Base-by-base conservation (phyloP, 2,329 filamentous ascomycete species). In the Diaporthe citrichinensis region DNA sequence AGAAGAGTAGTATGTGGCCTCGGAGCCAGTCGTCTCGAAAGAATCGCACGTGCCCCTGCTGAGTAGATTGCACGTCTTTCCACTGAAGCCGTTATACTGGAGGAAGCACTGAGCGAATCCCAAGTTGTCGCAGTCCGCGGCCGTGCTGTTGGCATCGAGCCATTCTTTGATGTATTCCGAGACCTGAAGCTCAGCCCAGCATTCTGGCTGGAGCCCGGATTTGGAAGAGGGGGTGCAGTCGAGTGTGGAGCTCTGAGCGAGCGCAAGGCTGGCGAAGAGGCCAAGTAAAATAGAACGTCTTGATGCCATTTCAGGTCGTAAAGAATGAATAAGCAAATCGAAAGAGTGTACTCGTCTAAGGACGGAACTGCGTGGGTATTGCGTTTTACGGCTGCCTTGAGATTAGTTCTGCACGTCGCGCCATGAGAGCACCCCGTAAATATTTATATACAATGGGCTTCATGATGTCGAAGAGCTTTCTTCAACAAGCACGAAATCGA, bases 21-120 rank as follows among this genome's bases (percentile, higher is more conserved):
- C 46, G 6, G 75, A 55, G 25, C 44, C 77, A 20, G 74, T 76
- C 7, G 77, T 76, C 17, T 78, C 78, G 9, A 75, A 75, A 1
- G 79, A 76, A 2, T 78, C 76, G 53, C 80, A 81, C 1, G 80
- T 81, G n/a, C 77, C 77, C 6, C 78, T 78, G 25, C 78, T 80
- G 41, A 81, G 78, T 9, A 79, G 65, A 46, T 81, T 76, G 73
- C 80, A 81, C 15, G 80, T 81, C 41, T 79, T 76, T 8, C 78
- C 79, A 8, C 78, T 79, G 53, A 78, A 79, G 12, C 80, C 79
- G 55, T 81, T 80, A 74, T 78, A 81, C 46, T 78, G 78, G 39
- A 81, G 72, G 62, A 73, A 81, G 51, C 79, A 80, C 71, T 81
- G 80, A 4, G 80, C 80, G 41, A 81, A 81, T 25, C 80, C 80